phyloP scores from a whole-genome alignment of 2,329 filamentous ascomycete species.

The Byssochlamys sp. region DNA sequence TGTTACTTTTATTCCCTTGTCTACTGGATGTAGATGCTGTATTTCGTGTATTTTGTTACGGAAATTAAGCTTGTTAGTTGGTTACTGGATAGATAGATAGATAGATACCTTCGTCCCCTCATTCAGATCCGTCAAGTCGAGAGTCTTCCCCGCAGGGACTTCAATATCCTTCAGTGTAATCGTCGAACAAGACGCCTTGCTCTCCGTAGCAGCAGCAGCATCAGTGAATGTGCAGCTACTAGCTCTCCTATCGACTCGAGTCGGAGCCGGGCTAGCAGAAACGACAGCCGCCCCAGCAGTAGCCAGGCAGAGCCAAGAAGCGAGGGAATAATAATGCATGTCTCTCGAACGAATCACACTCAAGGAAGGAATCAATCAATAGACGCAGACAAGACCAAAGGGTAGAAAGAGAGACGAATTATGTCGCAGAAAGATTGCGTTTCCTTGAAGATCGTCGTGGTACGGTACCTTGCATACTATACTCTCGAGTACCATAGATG shows the following conservation, averaged over 20 bases:
- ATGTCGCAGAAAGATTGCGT: background rate
- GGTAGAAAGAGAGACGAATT: background rate
- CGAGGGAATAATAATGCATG: background rate
- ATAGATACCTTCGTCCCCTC: constrained; percentile 39
- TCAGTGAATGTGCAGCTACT: constrained; percentile 49
- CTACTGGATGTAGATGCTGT: background rate
- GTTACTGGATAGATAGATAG: background rate
- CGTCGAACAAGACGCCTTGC: constrained; percentile 44
- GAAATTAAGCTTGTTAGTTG: background rate
- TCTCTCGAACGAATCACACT: background rate
- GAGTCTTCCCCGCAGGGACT: constrained; percentile 50
- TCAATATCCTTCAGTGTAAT: constrained; percentile 46
- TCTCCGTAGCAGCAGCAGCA: constrained; percentile 39
- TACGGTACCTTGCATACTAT: background rate
- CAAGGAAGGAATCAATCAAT: background rate
- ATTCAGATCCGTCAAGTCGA: constrained; percentile 48
- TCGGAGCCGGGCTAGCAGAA: constrained; percentile 16
- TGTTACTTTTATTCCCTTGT: background rate
- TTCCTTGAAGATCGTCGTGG: background rate
- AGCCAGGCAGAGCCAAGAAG: background rate
- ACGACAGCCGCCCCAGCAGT: constrained; percentile 10
- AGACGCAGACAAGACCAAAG: background rate
- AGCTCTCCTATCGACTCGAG: constrained; percentile 17
- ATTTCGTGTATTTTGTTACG: background rate
- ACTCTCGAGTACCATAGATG: background rate